Percentiles rank a stretch among this genome's conserved stretches.
Evolutionary conservation across 768 basidiomycete genomes (phyloP).

Genomic region (Rhodocollybia butyracea): DNA sequence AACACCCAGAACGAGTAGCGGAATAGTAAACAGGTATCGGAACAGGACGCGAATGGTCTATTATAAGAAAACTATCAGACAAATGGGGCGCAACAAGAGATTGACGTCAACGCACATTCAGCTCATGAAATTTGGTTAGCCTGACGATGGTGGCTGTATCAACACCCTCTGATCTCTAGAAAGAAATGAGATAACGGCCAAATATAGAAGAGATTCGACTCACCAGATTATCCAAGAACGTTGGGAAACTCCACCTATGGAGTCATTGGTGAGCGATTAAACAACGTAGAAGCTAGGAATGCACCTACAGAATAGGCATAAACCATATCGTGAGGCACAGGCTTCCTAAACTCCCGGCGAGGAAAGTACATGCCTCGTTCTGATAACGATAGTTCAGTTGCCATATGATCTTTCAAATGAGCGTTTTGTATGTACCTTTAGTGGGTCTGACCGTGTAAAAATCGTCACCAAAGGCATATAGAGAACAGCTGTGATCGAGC

Average conservation of each 20-base stretch:
- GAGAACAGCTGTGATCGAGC: constrained; percentile 55
- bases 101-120: constrained; percentile 61
- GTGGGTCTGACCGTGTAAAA: constrained; percentile 53
- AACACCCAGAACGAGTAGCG: constrained; percentile 60
- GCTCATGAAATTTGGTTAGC: constrained; percentile 75
- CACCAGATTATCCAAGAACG: constrained; percentile 61
- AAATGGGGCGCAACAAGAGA: background rate
- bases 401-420: constrained; percentile 6
- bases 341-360: constrained; percentile 68
- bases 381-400: constrained; percentile 23
- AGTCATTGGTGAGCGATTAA: background rate
- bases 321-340: constrained; percentile 72
- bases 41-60: constrained; percentile 71
- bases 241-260: constrained; percentile 59
- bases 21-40: constrained; percentile 67
- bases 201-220: constrained; percentile 15
- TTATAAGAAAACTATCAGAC: background rate
- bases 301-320: constrained; percentile 57
- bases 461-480: constrained; percentile 72
- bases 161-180: constrained; percentile 56
- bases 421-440: constrained; percentile 60
- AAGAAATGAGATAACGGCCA: background rate
- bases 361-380: constrained; percentile 59
- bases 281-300: background rate
- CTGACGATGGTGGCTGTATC: constrained; percentile 65